Percentiles rank a stretch among this genome's conserved stretches.
Evolutionary conservation across 176 grass and related monocot species (phyloP).

Genomic region (Zizania latifolia): DNA sequence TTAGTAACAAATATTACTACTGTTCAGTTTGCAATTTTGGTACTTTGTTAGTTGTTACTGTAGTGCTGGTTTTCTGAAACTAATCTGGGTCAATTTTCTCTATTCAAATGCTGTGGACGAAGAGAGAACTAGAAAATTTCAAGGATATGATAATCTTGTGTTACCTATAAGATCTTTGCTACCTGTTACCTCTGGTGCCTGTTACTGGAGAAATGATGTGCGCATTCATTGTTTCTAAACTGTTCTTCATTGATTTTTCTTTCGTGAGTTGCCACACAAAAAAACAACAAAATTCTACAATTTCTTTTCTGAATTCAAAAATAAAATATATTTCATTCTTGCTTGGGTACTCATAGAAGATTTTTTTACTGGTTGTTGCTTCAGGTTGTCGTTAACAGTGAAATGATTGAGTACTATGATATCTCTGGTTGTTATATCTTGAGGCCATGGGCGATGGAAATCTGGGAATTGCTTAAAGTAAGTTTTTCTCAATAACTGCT

Average conservation of each 20-base stretch:
- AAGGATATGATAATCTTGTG: neutral
- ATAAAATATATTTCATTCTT: neutral
- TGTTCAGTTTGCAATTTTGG: neutral
- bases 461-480: slow-evolving; percentile 83
- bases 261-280: neutral
- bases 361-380: neutral
- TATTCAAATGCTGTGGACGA: neutral
- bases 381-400: slow-evolving; percentile 84
- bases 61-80: neutral
- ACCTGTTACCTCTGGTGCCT: neutral
- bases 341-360: neutral
- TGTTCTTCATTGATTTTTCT: neutral
- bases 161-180: neutral
- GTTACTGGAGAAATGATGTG: neutral
- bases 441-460: slow-evolving; percentile 84
- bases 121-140: neutral
- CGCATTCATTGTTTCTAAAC: neutral
- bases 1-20: neutral
- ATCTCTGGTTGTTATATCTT: slow-evolving; percentile 95
- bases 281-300: neutral
- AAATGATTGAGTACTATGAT: slow-evolving; percentile 99
- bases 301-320: neutral
- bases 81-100: neutral
- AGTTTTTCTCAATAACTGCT: neutral
- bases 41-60: neutral